Conservation (phyloP, 2,329 filamentous ascomycete species). For the Furcasterigmium sp. region DNA sequence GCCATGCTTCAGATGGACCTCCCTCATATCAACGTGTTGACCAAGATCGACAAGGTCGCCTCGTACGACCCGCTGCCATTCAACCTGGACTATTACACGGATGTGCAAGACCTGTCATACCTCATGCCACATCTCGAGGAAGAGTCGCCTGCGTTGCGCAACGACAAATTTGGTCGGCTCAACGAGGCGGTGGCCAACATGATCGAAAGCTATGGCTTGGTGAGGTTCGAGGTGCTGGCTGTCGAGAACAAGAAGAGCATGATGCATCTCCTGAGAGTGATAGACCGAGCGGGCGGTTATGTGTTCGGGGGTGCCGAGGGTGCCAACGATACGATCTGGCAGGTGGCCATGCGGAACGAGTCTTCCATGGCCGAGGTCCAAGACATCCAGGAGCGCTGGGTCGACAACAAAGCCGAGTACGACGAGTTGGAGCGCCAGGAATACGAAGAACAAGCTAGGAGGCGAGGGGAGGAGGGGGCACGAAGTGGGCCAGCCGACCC, state of each 20-base stretch:
- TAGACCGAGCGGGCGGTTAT: conserved; percentile 90
- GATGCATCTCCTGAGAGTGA: conserved; percentile 83
- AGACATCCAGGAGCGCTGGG: conserved; percentile 93
- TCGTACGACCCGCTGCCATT: conserved; percentile 85
- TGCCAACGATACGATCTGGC: conserved; percentile 95
- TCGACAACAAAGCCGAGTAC: conserved; percentile 83
- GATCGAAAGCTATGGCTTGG: conserved; percentile 84
- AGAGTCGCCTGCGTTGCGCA: conserved; percentile 66
- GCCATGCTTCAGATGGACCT: conserved; percentile 99
- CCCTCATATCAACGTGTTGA: conserved; percentile 90
- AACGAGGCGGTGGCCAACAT: conserved; percentile 84
- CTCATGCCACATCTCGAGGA: conserved; percentile 74
- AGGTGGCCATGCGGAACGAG: conserved; percentile 81
- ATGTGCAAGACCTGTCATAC: conserved; percentile 88
- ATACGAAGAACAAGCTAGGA: conserved; percentile 63
- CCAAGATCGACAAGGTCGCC: conserved; percentile 92
- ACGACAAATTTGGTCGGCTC: conserved; percentile 73
- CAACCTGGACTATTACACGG: conserved; percentile 95
- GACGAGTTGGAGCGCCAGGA: conserved; percentile 73
- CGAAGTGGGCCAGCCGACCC: conserved; percentile 7
- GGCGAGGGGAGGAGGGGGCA: not conserved
- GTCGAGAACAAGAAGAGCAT: conserved; percentile 97
- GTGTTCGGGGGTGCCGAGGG: conserved; percentile 87
- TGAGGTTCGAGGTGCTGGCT: conserved; percentile 87
- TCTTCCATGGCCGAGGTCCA: conserved; percentile 71